Conservation (phyloP, 371 early-diverging fungal genomes). For the Mucor saturninus region DNA sequence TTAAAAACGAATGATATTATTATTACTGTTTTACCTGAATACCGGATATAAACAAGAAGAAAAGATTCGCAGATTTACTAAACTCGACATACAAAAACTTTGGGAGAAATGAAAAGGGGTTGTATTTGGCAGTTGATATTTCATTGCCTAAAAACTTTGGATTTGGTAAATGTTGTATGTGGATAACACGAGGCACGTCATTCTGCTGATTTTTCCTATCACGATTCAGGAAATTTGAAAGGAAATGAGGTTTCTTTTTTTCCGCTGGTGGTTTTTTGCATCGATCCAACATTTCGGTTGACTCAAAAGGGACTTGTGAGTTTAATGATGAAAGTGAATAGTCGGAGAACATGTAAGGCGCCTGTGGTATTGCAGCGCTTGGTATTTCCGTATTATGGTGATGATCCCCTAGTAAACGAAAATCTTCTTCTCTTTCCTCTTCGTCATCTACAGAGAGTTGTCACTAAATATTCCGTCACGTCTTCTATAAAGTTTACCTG, state of each 20-base stretch:
- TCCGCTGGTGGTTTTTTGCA: neutral
- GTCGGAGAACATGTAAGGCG: constrained; percentile 3
- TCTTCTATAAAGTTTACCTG: neutral
- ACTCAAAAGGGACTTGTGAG: constrained; percentile 8
- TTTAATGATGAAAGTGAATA: constrained; percentile 14
- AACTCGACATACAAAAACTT: constrained; percentile 89
- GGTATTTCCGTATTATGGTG: neutral
- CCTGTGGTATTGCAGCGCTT: neutral
- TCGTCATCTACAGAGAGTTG: neutral
- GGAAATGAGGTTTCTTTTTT: neutral
- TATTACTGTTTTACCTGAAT: constrained; percentile 64
- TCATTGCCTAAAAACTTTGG: constrained; percentile 72
- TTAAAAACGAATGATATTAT: neutral
- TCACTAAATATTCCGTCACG: too few relatives aligned
- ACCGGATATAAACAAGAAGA: constrained; percentile 83
- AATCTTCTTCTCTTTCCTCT: constrained; percentile 10
- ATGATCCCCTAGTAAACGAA: constrained; percentile 9
- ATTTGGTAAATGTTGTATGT: constrained; percentile 74
- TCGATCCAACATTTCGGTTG: constrained; percentile 16
- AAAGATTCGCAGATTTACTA: constrained; percentile 88
- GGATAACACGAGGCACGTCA: constrained; percentile 62
- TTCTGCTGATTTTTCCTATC: neutral
- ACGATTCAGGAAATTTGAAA: neutral
- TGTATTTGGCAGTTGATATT: constrained; percentile 87
- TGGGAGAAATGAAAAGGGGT: constrained; percentile 79